Base-by-base conservation (phyloP, 331 rosid species). In the Arachis monticola region DNA sequence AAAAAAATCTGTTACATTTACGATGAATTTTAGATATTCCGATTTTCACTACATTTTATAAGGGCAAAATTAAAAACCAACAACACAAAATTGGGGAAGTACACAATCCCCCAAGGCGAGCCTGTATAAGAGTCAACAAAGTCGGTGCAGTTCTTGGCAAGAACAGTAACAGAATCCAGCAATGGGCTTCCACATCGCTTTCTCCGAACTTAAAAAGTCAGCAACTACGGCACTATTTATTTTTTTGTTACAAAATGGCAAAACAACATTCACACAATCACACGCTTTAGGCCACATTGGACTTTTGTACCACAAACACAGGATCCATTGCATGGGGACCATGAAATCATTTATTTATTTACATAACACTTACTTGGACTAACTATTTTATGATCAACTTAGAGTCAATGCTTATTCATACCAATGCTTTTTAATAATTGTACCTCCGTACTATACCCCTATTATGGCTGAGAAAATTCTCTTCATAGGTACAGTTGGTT, bases 221-320 rank as follows among this genome's bases (percentile, higher is more conserved):
- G 44, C 55, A 80, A 75, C 80, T 69, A 46, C 77, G 84, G 84
- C 84, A 27, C n/a, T 50, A 22, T 56, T 6, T 75, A 55, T 67
- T 69, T 69, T 62, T 44, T 32, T 32, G 3, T 35, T 35, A 35
- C 40, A 17, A 32, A 62, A 45, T 69, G 62, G 63, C 14, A 63
- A 52, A 45, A 75, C 84, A 75, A 8, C 59, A 4, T 69, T 62
- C 63, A 61, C 84, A 8, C 59, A 4, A 62, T 62, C 63, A 61
- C 84, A 80, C 84, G 63, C 47, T 41, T 61, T 60, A 35, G 40
- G 3, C 64, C 44, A 48, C 60, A 17, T 35, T 55, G 5, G 66
- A 73, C 72, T 50, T 22, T 22, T 73, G 76, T 71, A 80, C 52
- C 61, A 27, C 47, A 53, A 35, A 14, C 59, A 53, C 27, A 60